These are phyloP conservation scores for Claviceps arundinis DNA, from an alignment of 2,329 filamentous ascomycete genomes.

Conservation along the genomic window DNA sequence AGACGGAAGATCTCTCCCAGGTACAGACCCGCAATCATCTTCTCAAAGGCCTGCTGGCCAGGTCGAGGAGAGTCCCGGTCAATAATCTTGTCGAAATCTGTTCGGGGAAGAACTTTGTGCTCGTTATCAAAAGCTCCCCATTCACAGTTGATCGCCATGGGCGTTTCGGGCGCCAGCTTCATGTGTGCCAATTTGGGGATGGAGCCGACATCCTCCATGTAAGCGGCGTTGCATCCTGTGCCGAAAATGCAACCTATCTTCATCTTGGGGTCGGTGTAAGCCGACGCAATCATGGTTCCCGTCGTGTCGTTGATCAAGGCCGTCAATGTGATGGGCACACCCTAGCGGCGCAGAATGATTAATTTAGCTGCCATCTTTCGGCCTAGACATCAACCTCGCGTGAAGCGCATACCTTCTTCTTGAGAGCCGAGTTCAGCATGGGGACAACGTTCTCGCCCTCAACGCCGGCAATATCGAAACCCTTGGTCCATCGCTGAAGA, in stretches of 20 bases:
- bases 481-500: conserved; percentile 93
- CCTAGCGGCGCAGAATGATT: conserved; percentile 29
- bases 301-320: conserved; percentile 97
- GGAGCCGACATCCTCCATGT: conserved; percentile 86
- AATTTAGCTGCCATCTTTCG: not conserved
- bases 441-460: conserved; percentile 85
- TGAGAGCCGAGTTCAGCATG: conserved; percentile 68
- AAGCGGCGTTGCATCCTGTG: conserved; percentile 94
- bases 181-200: conserved; percentile 90
- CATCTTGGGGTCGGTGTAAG: conserved; percentile 89
- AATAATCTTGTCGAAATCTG: conserved; percentile 73
- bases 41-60: conserved; percentile 91
- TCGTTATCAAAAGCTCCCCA: conserved; percentile 96
- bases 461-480: conserved; percentile 85
- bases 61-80: conserved; percentile 86
- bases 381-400: not conserved
- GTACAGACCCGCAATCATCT: conserved; percentile 94
- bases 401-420: conserved; percentile 30
- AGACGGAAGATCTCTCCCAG: conserved; percentile 90
- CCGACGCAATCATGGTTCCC: conserved; percentile 88
- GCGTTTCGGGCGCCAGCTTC: conserved; percentile 70
- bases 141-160: conserved; percentile 95
- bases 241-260: conserved; percentile 97
- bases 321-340: conserved; percentile 81
- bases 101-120: conserved; percentile 73